A percentile compares a stretch with the other conserved stretches of the same genome.
Evolutionary conservation across 192 early-diverging fungal species (phyloP).

Genomic region (Coemansia sp.): DNA sequence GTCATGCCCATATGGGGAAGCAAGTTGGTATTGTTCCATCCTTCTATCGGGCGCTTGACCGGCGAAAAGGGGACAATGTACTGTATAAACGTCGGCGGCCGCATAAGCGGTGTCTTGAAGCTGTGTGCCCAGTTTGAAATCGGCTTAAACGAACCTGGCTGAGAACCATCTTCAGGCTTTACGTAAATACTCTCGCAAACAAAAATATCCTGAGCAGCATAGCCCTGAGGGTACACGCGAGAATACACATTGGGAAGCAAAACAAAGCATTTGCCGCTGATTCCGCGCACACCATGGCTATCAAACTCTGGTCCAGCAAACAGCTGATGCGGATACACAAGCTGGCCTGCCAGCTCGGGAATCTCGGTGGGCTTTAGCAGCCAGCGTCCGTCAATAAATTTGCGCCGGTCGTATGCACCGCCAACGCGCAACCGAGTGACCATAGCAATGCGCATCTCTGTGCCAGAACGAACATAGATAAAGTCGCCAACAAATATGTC

Average conservation of each 20-base stretch:
- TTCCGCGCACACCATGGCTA: slow-evolving; percentile 39
- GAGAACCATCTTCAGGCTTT: slow-evolving; percentile 1
- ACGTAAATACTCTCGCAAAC: slow-evolving; percentile 47
- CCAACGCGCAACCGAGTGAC: slow-evolving; percentile 42
- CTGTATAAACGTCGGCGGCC: slow-evolving; percentile 41
- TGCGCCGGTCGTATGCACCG: slow-evolving; percentile 41
- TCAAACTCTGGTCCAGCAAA: slow-evolving; percentile 46
- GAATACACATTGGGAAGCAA: slow-evolving; percentile 45
- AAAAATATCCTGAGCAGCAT: slow-evolving; percentile 38
- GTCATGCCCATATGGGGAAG: slow-evolving; percentile 43
- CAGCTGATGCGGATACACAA: slow-evolving; percentile 52
- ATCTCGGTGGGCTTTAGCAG: slow-evolving; percentile 50
- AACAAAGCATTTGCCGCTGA: slow-evolving; percentile 49
- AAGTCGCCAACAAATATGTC: slow-evolving; percentile 54
- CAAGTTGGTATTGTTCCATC: slow-evolving; percentile 35
- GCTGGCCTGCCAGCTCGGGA: slow-evolving; percentile 45
- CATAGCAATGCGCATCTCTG: slow-evolving; percentile 44
- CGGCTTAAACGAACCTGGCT: slow-evolving; percentile 27
- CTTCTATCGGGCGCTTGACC: slow-evolving; percentile 26
- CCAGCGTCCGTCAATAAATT: slow-evolving; percentile 55
- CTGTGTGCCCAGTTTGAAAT: slow-evolving; percentile 51
- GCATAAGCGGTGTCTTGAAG: slow-evolving; percentile 51
- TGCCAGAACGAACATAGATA: slow-evolving; percentile 36
- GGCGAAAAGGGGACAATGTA: slow-evolving; percentile 43
- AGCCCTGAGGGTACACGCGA: slow-evolving; percentile 52